Percentiles rank a stretch among this genome's conserved stretches.
Evolutionary conservation across 2,329 filamentous ascomycete species (phyloP).

Genomic region (Coniochaeta sp.): DNA sequence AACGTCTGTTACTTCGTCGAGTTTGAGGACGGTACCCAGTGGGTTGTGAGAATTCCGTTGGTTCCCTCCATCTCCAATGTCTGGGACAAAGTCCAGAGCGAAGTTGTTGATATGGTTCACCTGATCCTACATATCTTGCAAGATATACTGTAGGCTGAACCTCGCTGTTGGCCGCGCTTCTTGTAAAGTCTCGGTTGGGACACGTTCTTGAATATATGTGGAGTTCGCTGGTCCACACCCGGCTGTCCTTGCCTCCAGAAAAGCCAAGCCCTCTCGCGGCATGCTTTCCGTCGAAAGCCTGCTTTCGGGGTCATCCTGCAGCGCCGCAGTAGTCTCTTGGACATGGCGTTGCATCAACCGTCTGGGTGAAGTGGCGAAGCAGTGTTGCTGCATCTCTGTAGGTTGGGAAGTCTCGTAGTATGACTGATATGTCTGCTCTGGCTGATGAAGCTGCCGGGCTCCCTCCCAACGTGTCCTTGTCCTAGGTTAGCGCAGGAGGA

Average conservation of each 20-base stretch:
- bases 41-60: slow-evolving; percentile 18
- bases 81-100: slow-evolving; percentile 19
- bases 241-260: too few species aligned
- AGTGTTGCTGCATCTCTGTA: neutral
- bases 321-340: too few species aligned
- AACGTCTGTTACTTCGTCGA: slow-evolving; percentile 17
- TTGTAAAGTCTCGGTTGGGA: too few species aligned
- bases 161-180: too few species aligned
- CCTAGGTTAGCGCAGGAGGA: too few species aligned
- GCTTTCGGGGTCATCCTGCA: too few species aligned
- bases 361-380: neutral
- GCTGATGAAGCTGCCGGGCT: neutral
- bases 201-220: too few species aligned
- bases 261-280: too few species aligned
- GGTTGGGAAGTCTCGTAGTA: neutral
- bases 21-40: slow-evolving; percentile 10
- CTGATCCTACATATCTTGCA: too few species aligned
- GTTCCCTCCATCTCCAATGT: slow-evolving; percentile 13
- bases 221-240: too few species aligned
- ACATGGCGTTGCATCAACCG: neutral
- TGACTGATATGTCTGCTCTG: neutral
- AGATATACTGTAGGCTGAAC: too few species aligned
- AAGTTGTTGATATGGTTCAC: slow-evolving; percentile 18
- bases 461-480: neutral
- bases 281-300: too few species aligned